These are phyloP conservation scores for Thecaphora thlaspeos DNA, from an alignment of 1,284 basidiomycete genomes.

Conservation along the genomic window DNA sequence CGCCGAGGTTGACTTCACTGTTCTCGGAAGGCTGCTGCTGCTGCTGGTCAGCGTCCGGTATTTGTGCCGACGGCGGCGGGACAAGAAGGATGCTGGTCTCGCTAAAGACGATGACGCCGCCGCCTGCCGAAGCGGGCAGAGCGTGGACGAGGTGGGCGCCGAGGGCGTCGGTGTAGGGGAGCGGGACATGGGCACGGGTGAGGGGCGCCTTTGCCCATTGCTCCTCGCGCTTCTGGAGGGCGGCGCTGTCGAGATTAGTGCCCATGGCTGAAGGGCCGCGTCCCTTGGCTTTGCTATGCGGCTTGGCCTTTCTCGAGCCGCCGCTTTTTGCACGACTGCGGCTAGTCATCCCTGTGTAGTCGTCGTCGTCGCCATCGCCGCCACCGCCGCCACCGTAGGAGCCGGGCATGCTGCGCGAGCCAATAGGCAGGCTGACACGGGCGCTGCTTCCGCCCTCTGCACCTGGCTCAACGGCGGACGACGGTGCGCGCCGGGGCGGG, in stretches of 20 bases:
- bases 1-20: not conserved
- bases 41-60: not conserved
- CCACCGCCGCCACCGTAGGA: not conserved
- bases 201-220: slow-evolving; percentile 30
- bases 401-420: not conserved
- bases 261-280: slow-evolving; percentile 47
- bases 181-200: slow-evolving; percentile 48
- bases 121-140: slow-evolving; percentile 41
- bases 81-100: slow-evolving; percentile 47
- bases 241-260: slow-evolving; percentile 9
- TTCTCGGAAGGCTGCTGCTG: not conserved
- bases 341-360: not conserved
- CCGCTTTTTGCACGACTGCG: not conserved
- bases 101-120: slow-evolving; percentile 50
- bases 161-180: slow-evolving; percentile 44
- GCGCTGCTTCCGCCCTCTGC: too few species aligned
- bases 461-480: too few species aligned
- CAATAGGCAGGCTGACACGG: too few species aligned
- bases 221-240: slow-evolving; percentile 29
- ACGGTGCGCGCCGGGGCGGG: slow-evolving; percentile 11
- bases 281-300: slow-evolving; percentile 7
- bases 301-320: not conserved
- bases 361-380: too few species aligned
- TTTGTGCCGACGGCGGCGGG: slow-evolving; percentile 20
- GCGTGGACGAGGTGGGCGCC: slow-evolving; percentile 43